These are phyloP conservation scores for Dipodascopsis uninucleata DNA, from an alignment of 805 yeast genomes.

Conservation along the genomic window DNA sequence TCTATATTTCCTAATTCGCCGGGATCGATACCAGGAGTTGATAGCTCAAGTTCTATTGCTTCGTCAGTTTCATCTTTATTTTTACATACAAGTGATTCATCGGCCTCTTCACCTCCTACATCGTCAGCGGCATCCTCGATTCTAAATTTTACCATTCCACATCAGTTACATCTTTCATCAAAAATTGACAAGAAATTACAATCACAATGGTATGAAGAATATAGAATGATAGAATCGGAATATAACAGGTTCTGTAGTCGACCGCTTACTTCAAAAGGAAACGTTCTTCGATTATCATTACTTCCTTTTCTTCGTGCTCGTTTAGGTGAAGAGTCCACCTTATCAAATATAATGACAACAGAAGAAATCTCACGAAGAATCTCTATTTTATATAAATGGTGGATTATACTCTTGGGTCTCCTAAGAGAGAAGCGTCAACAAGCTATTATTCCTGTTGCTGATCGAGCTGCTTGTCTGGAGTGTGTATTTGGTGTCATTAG, in stretches of 20 bases:
- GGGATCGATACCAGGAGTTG: too few species aligned
- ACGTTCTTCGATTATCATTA: constrained; percentile 42
- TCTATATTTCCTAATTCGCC: constrained; percentile 1
- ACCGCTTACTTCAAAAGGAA: constrained; percentile 36
- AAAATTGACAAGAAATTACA: constrained; percentile 6
- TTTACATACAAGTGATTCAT: constrained; percentile 14
- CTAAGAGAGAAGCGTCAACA: constrained; percentile 30
- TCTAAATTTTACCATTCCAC: constrained; percentile 4
- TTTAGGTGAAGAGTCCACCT: constrained; percentile 29
- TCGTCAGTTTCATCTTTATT: constrained; percentile 10
- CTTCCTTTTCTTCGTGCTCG: constrained; percentile 39
- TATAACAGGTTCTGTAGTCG: constrained; percentile 31
- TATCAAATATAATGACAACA: constrained; percentile 27
- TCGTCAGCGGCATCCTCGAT: constrained; percentile 21
- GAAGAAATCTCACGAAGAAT: constrained; percentile 30
- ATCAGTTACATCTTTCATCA: neutral
- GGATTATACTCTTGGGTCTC: constrained; percentile 37
- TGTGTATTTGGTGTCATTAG: constrained; percentile 39
- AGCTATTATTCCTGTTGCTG: constrained; percentile 36
- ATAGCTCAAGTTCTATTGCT: too few species aligned
- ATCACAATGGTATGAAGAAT: constrained; percentile 24
- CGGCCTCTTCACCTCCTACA: constrained; percentile 12
- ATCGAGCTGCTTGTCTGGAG: constrained; percentile 41
- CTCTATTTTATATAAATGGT: constrained; percentile 39
- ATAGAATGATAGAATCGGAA: constrained; percentile 33